Evolutionary conservation across 1,139 yeast species (phyloP).

Genomic region (Candida neerlandica): DNA sequence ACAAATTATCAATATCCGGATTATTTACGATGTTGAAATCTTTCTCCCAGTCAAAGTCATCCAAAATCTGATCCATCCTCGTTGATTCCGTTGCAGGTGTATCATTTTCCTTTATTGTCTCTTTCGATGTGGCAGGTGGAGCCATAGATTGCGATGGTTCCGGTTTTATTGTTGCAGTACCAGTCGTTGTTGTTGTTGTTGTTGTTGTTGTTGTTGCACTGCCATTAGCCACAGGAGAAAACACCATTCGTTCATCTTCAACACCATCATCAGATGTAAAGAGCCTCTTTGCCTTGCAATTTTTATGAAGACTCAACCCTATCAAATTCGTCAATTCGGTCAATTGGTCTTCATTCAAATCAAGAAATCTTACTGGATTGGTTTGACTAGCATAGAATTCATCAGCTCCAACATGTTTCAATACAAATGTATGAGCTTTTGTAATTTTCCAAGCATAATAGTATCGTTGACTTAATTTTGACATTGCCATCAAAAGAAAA

Average conservation of each 20-base stretch:
- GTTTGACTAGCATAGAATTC: slow-evolving; percentile 23
- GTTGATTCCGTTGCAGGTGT: slow-evolving; percentile 6
- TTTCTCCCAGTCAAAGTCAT: slow-evolving; percentile 16
- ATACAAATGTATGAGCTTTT: slow-evolving; percentile 35
- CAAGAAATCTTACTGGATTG: slow-evolving; percentile 10
- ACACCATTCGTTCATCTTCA: background rate
- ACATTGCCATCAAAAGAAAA: slow-evolving; percentile 20
- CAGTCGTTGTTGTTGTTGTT: background rate
- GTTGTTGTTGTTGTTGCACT: background rate
- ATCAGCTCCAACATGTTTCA: slow-evolving; percentile 24
- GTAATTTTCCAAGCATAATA: slow-evolving; percentile 49
- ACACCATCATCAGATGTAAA: background rate
- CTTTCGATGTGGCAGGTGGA: background rate
- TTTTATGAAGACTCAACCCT: slow-evolving; percentile 23
- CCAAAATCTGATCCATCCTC: background rate
- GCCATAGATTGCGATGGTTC: background rate
- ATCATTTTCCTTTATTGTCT: background rate
- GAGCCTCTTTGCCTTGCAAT: slow-evolving; percentile 8
- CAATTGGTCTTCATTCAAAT: slow-evolving; percentile 23
- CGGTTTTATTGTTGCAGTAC: background rate
- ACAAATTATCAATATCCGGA: slow-evolving; percentile 39
- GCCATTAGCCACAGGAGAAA: no score
- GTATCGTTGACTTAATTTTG: slow-evolving; percentile 38
- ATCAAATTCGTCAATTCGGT: slow-evolving; percentile 29
- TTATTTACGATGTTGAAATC: slow-evolving; percentile 27